phyloP scores from a whole-genome alignment of 345 rosid species.

The Jatropha curcas region DNA sequence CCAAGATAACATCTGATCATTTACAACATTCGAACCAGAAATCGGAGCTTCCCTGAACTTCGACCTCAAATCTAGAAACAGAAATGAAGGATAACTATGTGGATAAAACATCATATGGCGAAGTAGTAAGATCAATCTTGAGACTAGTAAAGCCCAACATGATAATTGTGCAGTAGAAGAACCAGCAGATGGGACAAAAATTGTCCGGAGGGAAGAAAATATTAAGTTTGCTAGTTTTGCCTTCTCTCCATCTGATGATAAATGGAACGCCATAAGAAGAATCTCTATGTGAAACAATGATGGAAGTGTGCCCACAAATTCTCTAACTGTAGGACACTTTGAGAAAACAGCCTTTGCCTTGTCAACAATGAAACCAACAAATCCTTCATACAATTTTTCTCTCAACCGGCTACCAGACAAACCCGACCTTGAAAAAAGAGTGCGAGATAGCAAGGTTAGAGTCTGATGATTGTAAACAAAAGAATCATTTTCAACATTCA shows the following conservation, averaged over 20 bases:
- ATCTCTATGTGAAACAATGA: slow-evolving; percentile 86
- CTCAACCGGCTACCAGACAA: slow-evolving; percentile 68
- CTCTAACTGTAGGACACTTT: slow-evolving; percentile 55
- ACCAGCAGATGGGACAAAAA: slow-evolving; percentile 45
- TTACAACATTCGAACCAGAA: slow-evolving; percentile 36
- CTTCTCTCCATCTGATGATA: slow-evolving; percentile 78
- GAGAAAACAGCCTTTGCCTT: slow-evolving; percentile 51
- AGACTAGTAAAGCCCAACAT: slow-evolving; percentile 81
- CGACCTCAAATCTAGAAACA: slow-evolving; percentile 67
- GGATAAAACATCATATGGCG: slow-evolving; percentile 82
- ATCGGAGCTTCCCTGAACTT: slow-evolving; percentile 72
- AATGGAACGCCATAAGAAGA: slow-evolving; percentile 87
- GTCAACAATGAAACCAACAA: slow-evolving; percentile 57
- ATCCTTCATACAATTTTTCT: slow-evolving; percentile 55
- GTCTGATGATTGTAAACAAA: slow-evolving; percentile 72
- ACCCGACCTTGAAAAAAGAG: slow-evolving; percentile 60
- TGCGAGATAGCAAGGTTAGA: slow-evolving; percentile 67
- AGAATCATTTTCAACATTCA: slow-evolving; percentile 65
- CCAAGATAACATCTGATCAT: slow-evolving; percentile 71
- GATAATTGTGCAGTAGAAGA: slow-evolving; percentile 53
- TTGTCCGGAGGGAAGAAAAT: slow-evolving; percentile 47
- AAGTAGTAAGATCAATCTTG: slow-evolving; percentile 79
- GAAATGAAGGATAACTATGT: slow-evolving; percentile 61
- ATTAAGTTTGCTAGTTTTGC: slow-evolving; percentile 52
- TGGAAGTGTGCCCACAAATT: slow-evolving; percentile 71